Percentiles rank a stretch among this genome's conserved stretches.
Evolutionary conservation across 1,284 basidiomycete genomes (phyloP).

Genomic region (Cronartium quercuum): DNA sequence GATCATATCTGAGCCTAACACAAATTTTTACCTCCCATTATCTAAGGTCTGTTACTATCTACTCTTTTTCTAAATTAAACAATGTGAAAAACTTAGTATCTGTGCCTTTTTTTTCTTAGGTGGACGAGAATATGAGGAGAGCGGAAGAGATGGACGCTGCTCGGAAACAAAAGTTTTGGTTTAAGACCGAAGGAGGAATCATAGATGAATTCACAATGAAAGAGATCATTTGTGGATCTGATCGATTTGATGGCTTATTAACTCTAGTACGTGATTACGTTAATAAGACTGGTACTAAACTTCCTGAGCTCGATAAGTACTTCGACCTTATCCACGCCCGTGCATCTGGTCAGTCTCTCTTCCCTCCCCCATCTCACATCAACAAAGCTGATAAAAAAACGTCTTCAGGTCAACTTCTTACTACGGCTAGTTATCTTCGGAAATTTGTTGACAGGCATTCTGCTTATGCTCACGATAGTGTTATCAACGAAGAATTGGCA

Average conservation of each 20-base stretch:
- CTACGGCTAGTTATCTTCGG: constrained; percentile 87
- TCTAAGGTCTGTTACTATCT: constrained; percentile 63
- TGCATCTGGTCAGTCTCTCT: constrained; percentile 62
- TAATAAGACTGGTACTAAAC: constrained; percentile 60
- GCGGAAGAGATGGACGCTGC: constrained; percentile 81
- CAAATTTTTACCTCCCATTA: constrained; percentile 95
- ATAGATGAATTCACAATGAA: constrained; percentile 77
- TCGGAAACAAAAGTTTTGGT: constrained; percentile 70
- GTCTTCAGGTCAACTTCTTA: constrained; percentile 66
- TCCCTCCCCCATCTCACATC: neutral
- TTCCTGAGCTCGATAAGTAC: constrained; percentile 65
- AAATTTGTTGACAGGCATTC: constrained; percentile 84
- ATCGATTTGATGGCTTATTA: constrained; percentile 72
- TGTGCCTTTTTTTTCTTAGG: constrained; percentile 54
- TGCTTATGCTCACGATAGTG: constrained; percentile 81
- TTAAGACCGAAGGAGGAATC: constrained; percentile 52
- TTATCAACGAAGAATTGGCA: constrained; percentile 82
- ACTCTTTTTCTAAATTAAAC: neutral
- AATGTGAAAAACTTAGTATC: neutral
- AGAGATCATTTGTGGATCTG: constrained; percentile 86
- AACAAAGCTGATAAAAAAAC: neutral
- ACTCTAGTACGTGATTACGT: constrained; percentile 79
- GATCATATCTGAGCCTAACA: constrained; percentile 71
- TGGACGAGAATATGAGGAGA: constrained; percentile 91
- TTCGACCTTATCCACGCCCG: constrained; percentile 70